phyloP scores from a whole-genome alignment of 2,329 filamentous ascomycete species.

The Colletotrichum cordylinicola region DNA sequence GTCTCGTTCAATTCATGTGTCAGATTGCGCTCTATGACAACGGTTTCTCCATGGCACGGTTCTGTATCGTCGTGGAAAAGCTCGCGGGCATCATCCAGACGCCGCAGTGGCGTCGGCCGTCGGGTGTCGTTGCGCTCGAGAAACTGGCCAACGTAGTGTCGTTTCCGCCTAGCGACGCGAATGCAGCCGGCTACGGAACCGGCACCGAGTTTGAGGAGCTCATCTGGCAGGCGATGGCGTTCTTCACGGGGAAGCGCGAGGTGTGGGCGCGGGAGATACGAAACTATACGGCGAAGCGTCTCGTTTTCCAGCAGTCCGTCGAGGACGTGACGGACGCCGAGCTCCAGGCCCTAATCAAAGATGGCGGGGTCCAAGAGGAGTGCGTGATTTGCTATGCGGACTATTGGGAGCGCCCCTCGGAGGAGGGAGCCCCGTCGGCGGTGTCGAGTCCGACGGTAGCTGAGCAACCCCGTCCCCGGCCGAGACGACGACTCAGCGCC shows the following conservation, averaged over 20 bases:
- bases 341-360: background rate
- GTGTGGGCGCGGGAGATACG: background rate
- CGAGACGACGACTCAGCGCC: background rate
- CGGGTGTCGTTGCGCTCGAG: background rate
- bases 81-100: background rate
- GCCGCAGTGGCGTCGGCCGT: background rate
- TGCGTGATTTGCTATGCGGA: background rate
- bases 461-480: background rate
- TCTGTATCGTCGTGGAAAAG: background rate
- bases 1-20: constrained; percentile 3
- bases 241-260: background rate
- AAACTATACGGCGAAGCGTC: background rate
- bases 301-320: background rate
- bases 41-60: constrained; percentile 1
- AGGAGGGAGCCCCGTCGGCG: background rate
- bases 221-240: background rate
- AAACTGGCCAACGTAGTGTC: background rate
- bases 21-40: constrained; percentile 8
- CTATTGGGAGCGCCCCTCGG: background rate
- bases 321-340: background rate
- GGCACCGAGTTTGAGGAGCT: background rate
- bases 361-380: background rate
- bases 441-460: background rate
- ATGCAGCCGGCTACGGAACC: background rate
- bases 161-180: background rate